Evolutionary conservation across 2,329 filamentous ascomycete genomes (phyloP), one percentile per base, ranked within the genome.

Genomic region (Fusarium equiseti): DNA sequence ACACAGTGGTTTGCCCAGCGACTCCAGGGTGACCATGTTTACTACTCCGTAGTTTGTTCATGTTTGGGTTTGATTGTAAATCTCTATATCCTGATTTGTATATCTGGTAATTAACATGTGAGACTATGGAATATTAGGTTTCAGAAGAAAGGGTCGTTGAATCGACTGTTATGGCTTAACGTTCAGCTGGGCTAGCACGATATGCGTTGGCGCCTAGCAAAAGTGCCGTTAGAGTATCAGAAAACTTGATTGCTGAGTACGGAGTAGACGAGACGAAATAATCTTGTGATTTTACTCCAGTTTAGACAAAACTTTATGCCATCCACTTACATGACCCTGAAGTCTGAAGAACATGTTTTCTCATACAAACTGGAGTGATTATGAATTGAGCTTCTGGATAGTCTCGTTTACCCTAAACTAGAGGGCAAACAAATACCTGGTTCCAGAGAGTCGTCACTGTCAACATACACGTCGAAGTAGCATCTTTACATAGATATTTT

Each of bases 101-200:
- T 8, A 29, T 20, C 22, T 13, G 13, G 16, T 35, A 11, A 15
- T 6, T 15, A 22, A 38, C 18, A 38, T 38, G 10, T 11, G 35
- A n/a, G 18, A 18, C 35, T 11, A 38, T n/a, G 6, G 35, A n/a
- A 38, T 6, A 38, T n/a, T 38, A 22, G 15, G 35, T 7, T 43
- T 16, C 18, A 8, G 24, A 1, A 20, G 13, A 38, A 53, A 15
- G 18, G 18, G 40, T n/a, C 31, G 40, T 49, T 49, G 13, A 22
- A 44, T 49, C 24, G 24, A 54, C 58, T 54, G 53, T 46, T 12
- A 26, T 50, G 48, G 65, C 45, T 60, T 42, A 42, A 44, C 29
- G 46, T 68, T 68, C 71, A 74, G 61, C 68, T 73, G 38, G 44
- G 48, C 52, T 62, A 64, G 59, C 57, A 43, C 49, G 44, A 53